phyloP scores from a whole-genome alignment of 2,329 filamentous ascomycete species.

The Botrytis tulipae region DNA sequence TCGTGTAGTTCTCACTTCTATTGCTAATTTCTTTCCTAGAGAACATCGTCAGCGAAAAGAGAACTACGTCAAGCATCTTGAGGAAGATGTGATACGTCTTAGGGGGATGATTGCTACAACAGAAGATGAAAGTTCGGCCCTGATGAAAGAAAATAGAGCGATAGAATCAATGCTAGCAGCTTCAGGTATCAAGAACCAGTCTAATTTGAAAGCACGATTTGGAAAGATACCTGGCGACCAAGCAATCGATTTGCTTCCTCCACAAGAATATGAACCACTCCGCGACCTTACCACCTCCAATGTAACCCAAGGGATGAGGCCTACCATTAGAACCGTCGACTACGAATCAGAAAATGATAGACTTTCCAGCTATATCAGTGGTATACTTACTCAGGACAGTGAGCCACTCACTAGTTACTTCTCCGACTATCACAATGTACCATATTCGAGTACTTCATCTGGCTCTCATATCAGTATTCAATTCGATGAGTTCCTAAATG shows the following conservation, averaged over 20 bases:
- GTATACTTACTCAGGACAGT: background rate
- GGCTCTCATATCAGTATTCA: background rate
- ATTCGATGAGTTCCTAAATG: constrained; percentile 7
- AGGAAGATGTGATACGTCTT: constrained; percentile 34
- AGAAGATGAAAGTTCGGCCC: constrained; percentile 25
- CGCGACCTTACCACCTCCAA: background rate
- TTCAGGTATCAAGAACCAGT: background rate
- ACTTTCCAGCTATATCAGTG: constrained; percentile 8
- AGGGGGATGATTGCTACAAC: constrained; percentile 32
- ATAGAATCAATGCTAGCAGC: constrained; percentile 24
- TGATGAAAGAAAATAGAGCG: constrained; percentile 31
- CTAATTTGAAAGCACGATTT: background rate
- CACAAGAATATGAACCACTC: background rate
- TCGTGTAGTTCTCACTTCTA: background rate
- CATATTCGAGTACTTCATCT: background rate
- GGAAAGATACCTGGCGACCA: too few species aligned
- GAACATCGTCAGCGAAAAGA: constrained; percentile 37
- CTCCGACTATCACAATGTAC: background rate
- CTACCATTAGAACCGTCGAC: background rate
- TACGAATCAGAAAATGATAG: constrained; percentile 9
- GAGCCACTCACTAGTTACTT: background rate
- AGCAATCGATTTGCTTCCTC: background rate
- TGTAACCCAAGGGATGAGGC: background rate
- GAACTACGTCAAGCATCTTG: constrained; percentile 35
- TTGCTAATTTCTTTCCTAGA: constrained; percentile 21